phyloP scores from a whole-genome alignment of 345 rosid species.

The Linum usitatissimum region DNA sequence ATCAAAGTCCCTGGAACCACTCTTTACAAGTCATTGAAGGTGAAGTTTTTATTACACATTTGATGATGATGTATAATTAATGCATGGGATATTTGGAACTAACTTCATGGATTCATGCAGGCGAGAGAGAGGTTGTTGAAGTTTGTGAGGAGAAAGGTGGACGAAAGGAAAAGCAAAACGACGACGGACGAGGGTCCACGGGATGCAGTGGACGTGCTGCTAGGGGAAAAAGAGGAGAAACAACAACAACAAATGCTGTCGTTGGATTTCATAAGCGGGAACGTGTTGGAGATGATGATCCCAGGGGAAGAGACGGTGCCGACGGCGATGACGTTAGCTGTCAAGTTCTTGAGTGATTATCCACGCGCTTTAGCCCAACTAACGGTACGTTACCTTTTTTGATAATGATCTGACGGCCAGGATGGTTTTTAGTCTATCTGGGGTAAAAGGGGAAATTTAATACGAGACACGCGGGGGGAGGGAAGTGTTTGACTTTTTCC shows the following conservation, averaged over 20 bases:
- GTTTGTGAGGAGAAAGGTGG: constrained; percentile 54
- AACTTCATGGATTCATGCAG: constrained; percentile 29
- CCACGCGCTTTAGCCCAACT: constrained; percentile 52
- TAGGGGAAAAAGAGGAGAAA: constrained; percentile 40
- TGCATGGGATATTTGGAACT: constrained; percentile 1
- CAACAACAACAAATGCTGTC: constrained; percentile 38
- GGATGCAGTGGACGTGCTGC: constrained; percentile 62
- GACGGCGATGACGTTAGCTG: constrained; percentile 76
- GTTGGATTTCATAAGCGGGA: constrained; percentile 60
- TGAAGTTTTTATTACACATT: constrained; percentile 11
- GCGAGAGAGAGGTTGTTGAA: constrained; percentile 60
- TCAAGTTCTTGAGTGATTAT: constrained; percentile 61
- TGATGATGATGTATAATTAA: not conserved
- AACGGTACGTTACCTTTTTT: constrained; percentile 31
- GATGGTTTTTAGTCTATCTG: constrained; percentile 10
- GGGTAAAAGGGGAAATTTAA: not conserved
- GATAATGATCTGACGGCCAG: constrained; percentile 29
- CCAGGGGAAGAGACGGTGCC: constrained; percentile 96
- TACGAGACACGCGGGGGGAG: not conserved
- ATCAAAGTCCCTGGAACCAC: constrained; percentile 84
- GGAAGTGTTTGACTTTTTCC: constrained; percentile 28
- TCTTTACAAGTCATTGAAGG: constrained; percentile 78
- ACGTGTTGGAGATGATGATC: constrained; percentile 89
- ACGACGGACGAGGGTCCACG: not conserved
- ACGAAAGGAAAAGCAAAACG: constrained; percentile 30